Evolutionary conservation across 352 stramenopile genomes (phyloP).

Genomic region (Pythium grandisporangium): DNA sequence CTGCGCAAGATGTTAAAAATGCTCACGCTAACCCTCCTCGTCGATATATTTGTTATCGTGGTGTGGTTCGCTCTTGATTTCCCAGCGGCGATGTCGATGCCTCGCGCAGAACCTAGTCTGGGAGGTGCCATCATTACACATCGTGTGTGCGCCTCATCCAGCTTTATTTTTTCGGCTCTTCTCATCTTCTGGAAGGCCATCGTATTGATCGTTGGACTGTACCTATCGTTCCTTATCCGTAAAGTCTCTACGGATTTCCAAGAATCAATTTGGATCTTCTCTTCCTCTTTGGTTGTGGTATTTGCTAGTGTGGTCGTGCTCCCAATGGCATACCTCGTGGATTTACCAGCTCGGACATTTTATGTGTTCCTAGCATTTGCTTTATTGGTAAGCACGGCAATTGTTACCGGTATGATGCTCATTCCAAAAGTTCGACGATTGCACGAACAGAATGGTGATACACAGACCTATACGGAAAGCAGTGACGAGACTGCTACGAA

Average conservation of each 20-base stretch:
- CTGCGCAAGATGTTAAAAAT: constrained; percentile 20
- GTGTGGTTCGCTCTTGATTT: constrained; percentile 20
- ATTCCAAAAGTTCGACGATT: too few species aligned
- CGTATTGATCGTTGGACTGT: constrained; percentile 25
- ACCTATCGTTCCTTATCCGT: constrained; percentile 43
- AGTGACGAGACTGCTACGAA: too few species aligned
- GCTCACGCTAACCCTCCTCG: constrained; percentile 9
- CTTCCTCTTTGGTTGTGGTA: too few species aligned
- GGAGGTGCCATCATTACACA: constrained; percentile 8
- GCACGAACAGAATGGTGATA: too few species aligned
- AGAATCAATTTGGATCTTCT: too few species aligned
- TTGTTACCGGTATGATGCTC: too few species aligned
- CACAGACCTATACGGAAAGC: neutral
- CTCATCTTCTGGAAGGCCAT: constrained; percentile 10
- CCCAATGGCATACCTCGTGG: too few species aligned
- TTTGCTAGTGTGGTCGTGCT: too few species aligned
- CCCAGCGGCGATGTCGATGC: constrained; percentile 6
- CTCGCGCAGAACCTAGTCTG: neutral
- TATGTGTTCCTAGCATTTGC: too few species aligned
- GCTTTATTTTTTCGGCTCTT: constrained; percentile 11
- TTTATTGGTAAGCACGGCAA: too few species aligned
- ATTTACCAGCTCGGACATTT: too few species aligned
- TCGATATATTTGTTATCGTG: constrained; percentile 18
- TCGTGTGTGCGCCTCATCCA: constrained; percentile 11
- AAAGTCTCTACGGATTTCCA: too few species aligned